Conservation (phyloP, 257 asterid genomes). For the Solanum raphanifolium region DNA sequence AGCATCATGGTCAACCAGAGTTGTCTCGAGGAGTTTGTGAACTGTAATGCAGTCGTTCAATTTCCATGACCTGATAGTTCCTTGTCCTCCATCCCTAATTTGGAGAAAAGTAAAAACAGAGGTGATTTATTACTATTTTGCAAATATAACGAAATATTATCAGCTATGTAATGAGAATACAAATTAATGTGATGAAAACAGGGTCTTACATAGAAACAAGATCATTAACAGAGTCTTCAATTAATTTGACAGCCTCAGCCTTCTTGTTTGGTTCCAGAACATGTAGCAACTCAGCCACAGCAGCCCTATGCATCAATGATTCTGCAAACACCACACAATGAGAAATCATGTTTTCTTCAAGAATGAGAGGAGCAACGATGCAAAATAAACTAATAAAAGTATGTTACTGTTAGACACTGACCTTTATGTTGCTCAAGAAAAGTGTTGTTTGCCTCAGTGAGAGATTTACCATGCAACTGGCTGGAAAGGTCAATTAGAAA, state of each 20-base stretch:
- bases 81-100: slow-evolving; percentile 45
- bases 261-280: slow-evolving; percentile 75
- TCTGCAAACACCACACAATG: slow-evolving; percentile 33
- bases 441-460: slow-evolving; percentile 54
- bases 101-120: not conserved
- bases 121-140: not conserved
- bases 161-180: not conserved
- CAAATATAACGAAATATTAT: not conserved
- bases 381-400: not conserved
- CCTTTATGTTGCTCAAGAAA: slow-evolving; percentile 79
- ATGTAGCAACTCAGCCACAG: slow-evolving; percentile 80
- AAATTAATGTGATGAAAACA: not conserved
- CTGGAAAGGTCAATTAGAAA: slow-evolving; percentile 26
- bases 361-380: not conserved
- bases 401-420: slow-evolving; percentile 6
- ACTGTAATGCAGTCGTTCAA: slow-evolving; percentile 64
- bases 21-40: slow-evolving; percentile 50
- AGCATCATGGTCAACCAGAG: slow-evolving; percentile 57
- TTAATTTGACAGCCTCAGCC: slow-evolving; percentile 58
- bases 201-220: slow-evolving; percentile 41
- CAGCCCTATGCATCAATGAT: slow-evolving; percentile 76
- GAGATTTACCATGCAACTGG: slow-evolving; percentile 73
- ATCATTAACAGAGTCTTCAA: slow-evolving; percentile 59
- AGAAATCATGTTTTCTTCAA: not conserved
- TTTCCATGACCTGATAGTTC: slow-evolving; percentile 32